Evolutionary conservation across 352 stramenopile species (phyloP).

Genomic region (Globisporangium iwayamae): DNA sequence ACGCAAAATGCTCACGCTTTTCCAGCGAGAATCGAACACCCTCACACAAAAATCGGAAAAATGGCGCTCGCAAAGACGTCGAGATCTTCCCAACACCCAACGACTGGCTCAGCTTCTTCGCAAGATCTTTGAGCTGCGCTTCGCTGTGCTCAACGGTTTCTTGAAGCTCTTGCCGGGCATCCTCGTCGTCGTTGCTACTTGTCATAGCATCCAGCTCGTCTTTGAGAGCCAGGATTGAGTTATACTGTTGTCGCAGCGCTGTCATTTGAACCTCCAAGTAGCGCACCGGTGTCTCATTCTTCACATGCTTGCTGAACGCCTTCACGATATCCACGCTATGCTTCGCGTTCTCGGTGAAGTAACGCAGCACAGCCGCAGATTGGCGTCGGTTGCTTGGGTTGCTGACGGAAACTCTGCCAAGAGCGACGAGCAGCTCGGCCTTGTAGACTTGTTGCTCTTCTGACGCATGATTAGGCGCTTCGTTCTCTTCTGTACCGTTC

Average conservation of each 20-base stretch:
- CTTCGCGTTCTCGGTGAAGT: slow-evolving; percentile 53
- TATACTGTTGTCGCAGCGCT: slow-evolving; percentile 67
- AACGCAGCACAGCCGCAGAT: slow-evolving; percentile 64
- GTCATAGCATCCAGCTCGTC: slow-evolving; percentile 38
- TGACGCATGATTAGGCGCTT: background rate
- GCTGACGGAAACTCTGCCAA: slow-evolving; percentile 67
- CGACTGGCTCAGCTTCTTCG: slow-evolving; percentile 79
- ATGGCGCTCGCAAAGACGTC: slow-evolving; percentile 58
- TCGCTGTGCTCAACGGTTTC: slow-evolving; percentile 48
- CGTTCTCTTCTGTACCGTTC: slow-evolving; percentile 25
- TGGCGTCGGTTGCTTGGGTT: slow-evolving; percentile 84
- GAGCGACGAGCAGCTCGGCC: slow-evolving; percentile 63
- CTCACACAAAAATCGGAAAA: slow-evolving; percentile 82
- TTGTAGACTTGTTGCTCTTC: slow-evolving; percentile 39
- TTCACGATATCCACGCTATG: slow-evolving; percentile 67
- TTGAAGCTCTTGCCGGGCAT: slow-evolving; percentile 47
- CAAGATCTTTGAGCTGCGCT: slow-evolving; percentile 59
- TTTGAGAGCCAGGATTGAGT: slow-evolving; percentile 54
- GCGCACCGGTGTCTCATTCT: slow-evolving; percentile 65
- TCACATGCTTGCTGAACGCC: slow-evolving; percentile 77
- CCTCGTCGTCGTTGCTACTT: slow-evolving; percentile 28
- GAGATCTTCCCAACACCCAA: slow-evolving; percentile 76
- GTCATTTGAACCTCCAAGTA: slow-evolving; percentile 90
- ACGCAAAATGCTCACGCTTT: slow-evolving; percentile 49
- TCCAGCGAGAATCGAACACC: slow-evolving; percentile 74